Evolutionary conservation across 2,329 filamentous ascomycete genomes (phyloP), one percentile per base, ranked within the genome.

Genomic region (Hypoxylon sp.): DNA sequence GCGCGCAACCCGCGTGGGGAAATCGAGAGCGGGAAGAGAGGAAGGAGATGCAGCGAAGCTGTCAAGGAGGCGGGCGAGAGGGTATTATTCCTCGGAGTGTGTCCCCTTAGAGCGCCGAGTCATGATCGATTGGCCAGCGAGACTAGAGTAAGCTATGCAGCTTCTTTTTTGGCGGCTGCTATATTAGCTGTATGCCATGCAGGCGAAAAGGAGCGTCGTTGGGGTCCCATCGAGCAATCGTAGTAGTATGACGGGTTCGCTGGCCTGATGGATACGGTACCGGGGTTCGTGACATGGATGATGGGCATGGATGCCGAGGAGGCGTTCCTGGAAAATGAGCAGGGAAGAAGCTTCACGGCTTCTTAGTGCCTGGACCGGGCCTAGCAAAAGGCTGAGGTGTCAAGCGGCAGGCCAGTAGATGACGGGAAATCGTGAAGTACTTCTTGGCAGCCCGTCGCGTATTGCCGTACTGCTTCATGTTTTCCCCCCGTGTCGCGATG

Each of bases 101-200:
- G 38, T 42, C 63, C 58, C 58, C 66, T 29, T 45, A 40, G 42
- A 49, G 53, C 54, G 54, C 60, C 55, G 58, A 58, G 42, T 58
- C 43, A 58, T n/a, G 65, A 71, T 68, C 70, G 67, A 72, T 72
- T 72, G 70, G 70, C 68, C 60, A 48, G 42, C 58, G 31, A 35
- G 60, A 55, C 56, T 64, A 58, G 56, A 60, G 50, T 62, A 60
- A 46, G 47, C 52, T 63, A 64, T 66, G 61, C 59, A 64, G n/a
- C n/a, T n/a, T n/a, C n/a, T n/a, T 68, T 15, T 35, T 68, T 65
- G 68, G 68, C 63, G 65, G 64, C 62, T 66, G 65, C 60, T 62
- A n/a, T 54, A 60, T 55, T 43, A 63, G 66, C 63, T 61, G n/a
- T n/a, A 70, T 70, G 70, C 68, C 67, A 63, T 70, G 70, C 69